Evolutionary conservation across 2,329 filamentous ascomycete species (phyloP), one percentile per base, ranked within the genome.

Genomic region (Phaeosphaeriaceae sp.): DNA sequence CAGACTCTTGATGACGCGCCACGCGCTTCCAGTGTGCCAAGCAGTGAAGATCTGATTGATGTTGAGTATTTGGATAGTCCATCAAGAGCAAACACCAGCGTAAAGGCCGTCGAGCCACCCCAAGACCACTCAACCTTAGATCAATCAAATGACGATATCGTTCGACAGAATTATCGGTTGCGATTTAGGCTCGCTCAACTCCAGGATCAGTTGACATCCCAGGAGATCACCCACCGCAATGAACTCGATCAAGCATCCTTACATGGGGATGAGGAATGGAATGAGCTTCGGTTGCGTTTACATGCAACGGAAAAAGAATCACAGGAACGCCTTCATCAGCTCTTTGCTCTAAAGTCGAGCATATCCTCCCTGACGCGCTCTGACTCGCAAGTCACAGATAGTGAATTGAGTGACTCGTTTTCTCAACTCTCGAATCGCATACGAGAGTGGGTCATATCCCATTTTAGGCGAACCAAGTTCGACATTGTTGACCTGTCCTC

Each of bases 391-490:
- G 71, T 77, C 37, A 86, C 84, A 53, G 88, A 91, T 62, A 85
- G 87, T 68, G 83, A 85, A 9, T 82, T 90, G 64, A 81, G 77
- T 2, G 83, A 87, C 42, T 78, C 79, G 8, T 83, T 88, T 77
- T 77, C 80, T 41, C 78, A 81, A 48, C 68, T 90, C 38, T 83
- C 83, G 16, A 87, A 89, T 61, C 83, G 86, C 18, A 72, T 89
- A 59, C 87, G 90, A 73, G 89, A 90, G 61, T 91, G 87, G 87
- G 83, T 87, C 3, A 85, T 90, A 60, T 81, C 83, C 20, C 83
- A 88, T 66, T 90, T 88, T 57, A 79, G 87, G 42, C 83, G 82
- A 54, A 79, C 81, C 11, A 87, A 81, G 72, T 72, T 87, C 42
- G 48, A 59, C 12, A 37, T 68, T 6, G 51, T 35, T 21, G 48